Evolutionary conservation across 2,329 filamentous ascomycete genomes (phyloP).

Genomic region (Neoarthrinium moseri): DNA sequence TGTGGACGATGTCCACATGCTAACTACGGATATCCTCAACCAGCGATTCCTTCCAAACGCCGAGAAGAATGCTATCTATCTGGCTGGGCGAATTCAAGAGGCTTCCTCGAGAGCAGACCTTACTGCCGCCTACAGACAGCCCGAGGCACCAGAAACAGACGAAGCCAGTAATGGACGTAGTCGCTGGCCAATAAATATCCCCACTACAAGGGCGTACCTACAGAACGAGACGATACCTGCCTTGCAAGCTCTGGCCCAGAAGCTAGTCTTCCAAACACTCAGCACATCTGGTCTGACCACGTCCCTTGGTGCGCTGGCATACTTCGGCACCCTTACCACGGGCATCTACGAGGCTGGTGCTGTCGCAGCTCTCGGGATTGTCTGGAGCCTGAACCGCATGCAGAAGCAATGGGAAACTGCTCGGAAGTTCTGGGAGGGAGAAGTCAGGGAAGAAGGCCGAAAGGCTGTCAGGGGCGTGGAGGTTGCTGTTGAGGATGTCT

Average conservation of each 20-base stretch:
- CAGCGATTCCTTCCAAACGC: slow-evolving; percentile 75
- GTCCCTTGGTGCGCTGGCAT: slow-evolving; percentile 54
- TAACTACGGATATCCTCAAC: slow-evolving; percentile 75
- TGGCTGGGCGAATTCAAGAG: slow-evolving; percentile 72
- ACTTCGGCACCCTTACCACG: slow-evolving; percentile 53
- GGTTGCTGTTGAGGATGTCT: slow-evolving; percentile 45
- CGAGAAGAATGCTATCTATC: slow-evolving; percentile 79
- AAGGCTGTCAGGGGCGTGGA: slow-evolving; percentile 60
- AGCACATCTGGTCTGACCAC: slow-evolving; percentile 66
- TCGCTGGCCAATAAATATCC: slow-evolving; percentile 75
- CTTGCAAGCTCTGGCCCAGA: slow-evolving; percentile 71
- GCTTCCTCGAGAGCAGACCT: slow-evolving; percentile 18
- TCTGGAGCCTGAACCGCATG: slow-evolving; percentile 58
- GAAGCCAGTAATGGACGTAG: slow-evolving; percentile 17
- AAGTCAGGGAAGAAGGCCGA: slow-evolving; percentile 65
- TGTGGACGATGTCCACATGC: slow-evolving; percentile 85
- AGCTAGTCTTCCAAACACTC: slow-evolving; percentile 71
- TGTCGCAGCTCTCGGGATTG: slow-evolving; percentile 58
- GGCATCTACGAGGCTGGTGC: slow-evolving; percentile 61
- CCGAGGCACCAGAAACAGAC: no score
- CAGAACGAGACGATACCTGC: slow-evolving; percentile 66
- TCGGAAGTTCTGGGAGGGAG: slow-evolving; percentile 61
- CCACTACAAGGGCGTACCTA: slow-evolving; percentile 66
- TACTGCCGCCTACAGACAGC: background rate
- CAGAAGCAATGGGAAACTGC: slow-evolving; percentile 64